Base-by-base conservation (phyloP, 2,329 filamentous ascomycete genomes). In the Aspergillus sp. region DNA sequence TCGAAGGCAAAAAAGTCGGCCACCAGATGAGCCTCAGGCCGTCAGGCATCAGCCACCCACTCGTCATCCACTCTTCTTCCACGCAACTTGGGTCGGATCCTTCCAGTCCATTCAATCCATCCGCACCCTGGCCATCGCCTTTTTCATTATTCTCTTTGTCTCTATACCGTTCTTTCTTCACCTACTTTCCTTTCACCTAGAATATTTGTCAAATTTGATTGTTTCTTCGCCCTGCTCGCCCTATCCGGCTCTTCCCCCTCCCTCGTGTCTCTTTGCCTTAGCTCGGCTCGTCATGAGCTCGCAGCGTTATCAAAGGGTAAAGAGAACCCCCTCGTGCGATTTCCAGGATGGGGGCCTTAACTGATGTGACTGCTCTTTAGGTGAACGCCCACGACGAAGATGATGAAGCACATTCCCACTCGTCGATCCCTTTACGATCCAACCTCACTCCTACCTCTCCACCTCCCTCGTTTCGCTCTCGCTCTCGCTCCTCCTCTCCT, bases 401-500 rank as follows among this genome's bases (percentile, higher is more conserved):
- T 36, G 66, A 69, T 36, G 59, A 58, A 37, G 42, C 52, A 27
- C 53, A 63, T 37, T 58, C 62, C 35, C 61, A 62, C 50, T 62
- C 54, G 44, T 52, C 59, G 41, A 56, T 60, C 39, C 53, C 57
- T 46, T 54, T 57, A 29, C 59, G 52, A 47, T 43, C 54, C 11
- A 39, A 30, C 28, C 49, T 55, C 36, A 57, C 60, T 27, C 64
- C 69, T 28, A 64, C 62, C 34, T 74, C 71, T 51, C 70, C 70
- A 42, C 69, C 70, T 32, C 91, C 91, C 2, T 96, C 91, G 1
- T 97, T 96, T 68, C 88, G 83, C 65, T 96, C 90, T 37, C 82
- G 87, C 62, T 96, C 90, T 37, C 82, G 88, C 62, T 77, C 85
- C 29, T 89, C 89, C 2, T 90, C 87, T 31, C 78, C 77, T 29